phyloP scores from a whole-genome alignment of 208 protist species.

The Leishmania braziliensis region DNA sequence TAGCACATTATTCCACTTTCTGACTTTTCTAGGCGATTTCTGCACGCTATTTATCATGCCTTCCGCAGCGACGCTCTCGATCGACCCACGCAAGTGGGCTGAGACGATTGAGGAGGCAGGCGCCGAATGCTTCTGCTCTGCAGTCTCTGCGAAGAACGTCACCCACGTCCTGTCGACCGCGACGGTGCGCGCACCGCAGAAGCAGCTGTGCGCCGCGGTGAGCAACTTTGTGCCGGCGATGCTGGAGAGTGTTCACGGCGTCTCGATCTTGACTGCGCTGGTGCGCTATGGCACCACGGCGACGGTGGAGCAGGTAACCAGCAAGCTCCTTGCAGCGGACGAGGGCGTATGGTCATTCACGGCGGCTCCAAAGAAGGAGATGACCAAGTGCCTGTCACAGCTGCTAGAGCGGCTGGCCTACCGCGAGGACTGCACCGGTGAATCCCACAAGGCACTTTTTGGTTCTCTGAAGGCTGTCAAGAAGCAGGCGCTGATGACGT shows the following conservation, averaged over 20 bases:
- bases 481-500: slow-evolving; percentile 34
- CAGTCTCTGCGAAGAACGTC: slow-evolving; percentile 73
- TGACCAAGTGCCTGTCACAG: slow-evolving; percentile 38
- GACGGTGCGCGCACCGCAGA: slow-evolving; percentile 65
- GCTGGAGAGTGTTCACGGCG: slow-evolving; percentile 40
- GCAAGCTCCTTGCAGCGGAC: slow-evolving; percentile 32
- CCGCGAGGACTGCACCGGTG: slow-evolving; percentile 65
- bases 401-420: slow-evolving; percentile 79
- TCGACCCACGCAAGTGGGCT: slow-evolving; percentile 69
- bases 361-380: slow-evolving; percentile 28
- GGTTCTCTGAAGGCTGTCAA: slow-evolving; percentile 31
- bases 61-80: slow-evolving; percentile 32
- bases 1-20: background rate
- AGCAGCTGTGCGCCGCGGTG: slow-evolving; percentile 59
- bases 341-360: slow-evolving; percentile 43
- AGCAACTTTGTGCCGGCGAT: slow-evolving; percentile 52
- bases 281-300: slow-evolving; percentile 71
- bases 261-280: slow-evolving; percentile 72
- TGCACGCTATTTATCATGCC: slow-evolving; percentile 7
- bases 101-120: slow-evolving; percentile 57
- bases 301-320: slow-evolving; percentile 59
- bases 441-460: slow-evolving; percentile 46
- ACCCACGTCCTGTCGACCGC: slow-evolving; percentile 71
- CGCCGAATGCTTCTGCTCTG: slow-evolving; percentile 49
- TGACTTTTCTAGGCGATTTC: background rate